Conservation (phyloP, 2,329 filamentous ascomycete genomes). For the Xylaria hypoxylon region DNA sequence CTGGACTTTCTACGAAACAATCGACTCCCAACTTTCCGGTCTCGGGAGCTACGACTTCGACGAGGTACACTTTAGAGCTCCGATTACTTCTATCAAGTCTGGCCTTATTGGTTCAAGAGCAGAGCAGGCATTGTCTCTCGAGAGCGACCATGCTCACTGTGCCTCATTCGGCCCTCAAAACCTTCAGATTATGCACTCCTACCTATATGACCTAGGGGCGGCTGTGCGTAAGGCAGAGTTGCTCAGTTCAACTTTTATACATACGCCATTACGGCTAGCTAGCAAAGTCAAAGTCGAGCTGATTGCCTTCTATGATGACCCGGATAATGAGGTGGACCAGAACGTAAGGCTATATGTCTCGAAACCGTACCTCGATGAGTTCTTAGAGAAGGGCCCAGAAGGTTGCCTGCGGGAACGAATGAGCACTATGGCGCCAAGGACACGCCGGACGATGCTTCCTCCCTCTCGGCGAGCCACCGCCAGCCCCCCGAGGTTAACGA, state of each 20-base stretch:
- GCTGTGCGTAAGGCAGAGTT: slow-evolving; percentile 55
- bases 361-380: slow-evolving; percentile 64
- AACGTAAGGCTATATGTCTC: slow-evolving; percentile 64
- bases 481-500: slow-evolving; percentile 27
- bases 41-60: slow-evolving; percentile 51
- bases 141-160: slow-evolving; percentile 66
- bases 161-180: slow-evolving; percentile 66
- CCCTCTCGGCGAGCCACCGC: slow-evolving; percentile 27
- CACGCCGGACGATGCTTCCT: slow-evolving; percentile 29
- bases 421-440: slow-evolving; percentile 49
- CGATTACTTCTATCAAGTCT: slow-evolving; percentile 69
- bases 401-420: slow-evolving; percentile 66
- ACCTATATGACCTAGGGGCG: slow-evolving; percentile 52
- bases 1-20: slow-evolving; percentile 73
- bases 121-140: slow-evolving; percentile 64
- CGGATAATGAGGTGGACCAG: slow-evolving; percentile 52
- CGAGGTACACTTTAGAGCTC: slow-evolving; percentile 69
- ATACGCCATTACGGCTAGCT: slow-evolving; percentile 62
- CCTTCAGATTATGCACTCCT: slow-evolving; percentile 59
- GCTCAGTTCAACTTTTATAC: slow-evolving; percentile 52
- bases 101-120: slow-evolving; percentile 63
- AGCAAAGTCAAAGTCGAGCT: slow-evolving; percentile 67
- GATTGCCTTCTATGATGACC: slow-evolving; percentile 71
- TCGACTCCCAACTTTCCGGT: slow-evolving; percentile 67
- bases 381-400: slow-evolving; percentile 66